Evolutionary conservation across 2,329 filamentous ascomycete genomes (phyloP), one percentile per base, ranked within the genome.

Genomic region (Cyclaneusma minus): DNA sequence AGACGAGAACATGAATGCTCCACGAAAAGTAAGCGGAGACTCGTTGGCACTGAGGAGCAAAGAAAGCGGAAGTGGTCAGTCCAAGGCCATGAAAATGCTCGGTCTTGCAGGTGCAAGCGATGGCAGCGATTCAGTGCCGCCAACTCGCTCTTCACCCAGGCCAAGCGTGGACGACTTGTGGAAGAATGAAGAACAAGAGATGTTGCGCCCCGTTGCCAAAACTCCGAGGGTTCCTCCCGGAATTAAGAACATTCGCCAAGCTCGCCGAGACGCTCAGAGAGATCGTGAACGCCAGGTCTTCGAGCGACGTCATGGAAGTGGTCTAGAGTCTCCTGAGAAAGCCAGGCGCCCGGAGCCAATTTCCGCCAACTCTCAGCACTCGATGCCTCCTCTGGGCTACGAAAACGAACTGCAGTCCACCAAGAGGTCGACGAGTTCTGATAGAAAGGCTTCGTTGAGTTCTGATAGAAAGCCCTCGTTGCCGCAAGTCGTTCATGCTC

Each of bases 1-100:
- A 36, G 48, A 7, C 13, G 25, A 27, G 33, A 49, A n/a, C 52
- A 41, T 56, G 25, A 52, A 65, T 4, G 71, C 69, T 38, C 63
- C 70, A 2, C 52, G 64, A 13, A 81, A 78, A 49, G 64, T 71
- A 3, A 84, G 78, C 44, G 60, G 64, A 12, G 70, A 75, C 9
- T 78, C 76, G 3, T 52, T 83, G 14, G 55, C n/a, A n/a, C n/a
- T 61, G 14, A 63, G 58, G 24, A 55, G 54, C 22, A 48, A 52
- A 47, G 14, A 48, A 56, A 13, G 48, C 43, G 29, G 58, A 54
- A 39, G 42, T 5, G 51, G 50, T 6, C 61, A 54, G 31, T 49
- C 59, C 3, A 79, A 73, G 42, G 54, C 64, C 0, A 62, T 65
- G 45, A 77, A 71, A 48, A 64, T 73, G 45, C 58, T 74, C 7